Evolutionary conservation across 306 rosid genomes (phyloP).

Genomic region (Malus fusca): DNA sequence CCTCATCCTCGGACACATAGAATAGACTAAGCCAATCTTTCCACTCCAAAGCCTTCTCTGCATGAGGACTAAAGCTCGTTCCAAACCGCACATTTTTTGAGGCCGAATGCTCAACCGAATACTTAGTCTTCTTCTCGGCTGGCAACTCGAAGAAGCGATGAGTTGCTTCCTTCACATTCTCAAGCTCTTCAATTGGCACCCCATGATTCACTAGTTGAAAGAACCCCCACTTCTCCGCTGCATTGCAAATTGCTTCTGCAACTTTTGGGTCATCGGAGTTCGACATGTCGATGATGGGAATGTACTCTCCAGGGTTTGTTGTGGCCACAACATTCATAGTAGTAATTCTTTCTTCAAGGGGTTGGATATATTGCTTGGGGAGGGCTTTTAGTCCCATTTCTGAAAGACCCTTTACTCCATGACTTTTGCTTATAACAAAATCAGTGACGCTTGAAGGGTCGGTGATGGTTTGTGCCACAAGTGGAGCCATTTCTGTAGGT

Average conservation of each 20-base stretch:
- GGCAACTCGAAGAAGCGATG: conserved; percentile 36
- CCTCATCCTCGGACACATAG: conserved; percentile 53
- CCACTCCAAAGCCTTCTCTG: conserved; percentile 64
- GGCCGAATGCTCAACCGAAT: conserved; percentile 25
- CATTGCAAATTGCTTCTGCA: conserved; percentile 34
- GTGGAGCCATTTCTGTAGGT: neutral
- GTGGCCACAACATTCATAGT: neutral
- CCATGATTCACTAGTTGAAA: conserved; percentile 61
- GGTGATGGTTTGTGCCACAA: neutral
- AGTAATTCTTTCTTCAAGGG: conserved; percentile 31
- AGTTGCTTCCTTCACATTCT: conserved; percentile 39
- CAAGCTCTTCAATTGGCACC: conserved; percentile 34
- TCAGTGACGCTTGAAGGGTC: conserved; percentile 17
- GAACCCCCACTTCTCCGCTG: conserved; percentile 61
- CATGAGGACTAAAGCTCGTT: conserved; percentile 41
- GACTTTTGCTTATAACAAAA: conserved; percentile 35
- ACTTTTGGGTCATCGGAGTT: conserved; percentile 29
- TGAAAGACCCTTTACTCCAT: conserved; percentile 56
- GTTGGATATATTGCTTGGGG: conserved; percentile 50
- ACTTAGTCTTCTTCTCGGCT: conserved; percentile 40
- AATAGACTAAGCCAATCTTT: conserved; percentile 52
- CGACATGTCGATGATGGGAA: conserved; percentile 54
- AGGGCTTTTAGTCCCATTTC: conserved; percentile 39
- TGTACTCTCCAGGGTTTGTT: conserved; percentile 10
- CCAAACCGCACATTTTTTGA: conserved; percentile 40